These are phyloP conservation scores for Eragrostis tef DNA, from an alignment of 202 grass and related monocot species.

Conservation along the genomic window DNA sequence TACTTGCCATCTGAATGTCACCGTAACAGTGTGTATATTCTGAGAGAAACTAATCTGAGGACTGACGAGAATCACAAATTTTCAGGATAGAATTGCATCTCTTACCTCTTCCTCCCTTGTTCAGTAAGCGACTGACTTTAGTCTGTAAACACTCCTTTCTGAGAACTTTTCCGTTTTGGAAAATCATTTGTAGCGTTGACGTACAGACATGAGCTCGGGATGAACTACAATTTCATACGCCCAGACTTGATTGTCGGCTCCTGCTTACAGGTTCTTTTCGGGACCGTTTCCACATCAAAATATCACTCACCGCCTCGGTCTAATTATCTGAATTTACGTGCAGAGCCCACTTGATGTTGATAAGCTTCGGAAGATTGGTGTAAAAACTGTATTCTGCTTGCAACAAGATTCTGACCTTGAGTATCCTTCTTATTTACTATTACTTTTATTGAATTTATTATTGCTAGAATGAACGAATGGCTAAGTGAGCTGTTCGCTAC, in stretches of 20 bases:
- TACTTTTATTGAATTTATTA: slow-evolving; percentile 30
- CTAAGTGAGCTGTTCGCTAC: neutral
- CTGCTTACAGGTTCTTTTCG: slow-evolving; percentile 79
- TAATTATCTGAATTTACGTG: slow-evolving; percentile 49
- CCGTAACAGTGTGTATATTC: neutral
- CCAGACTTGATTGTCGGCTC: slow-evolving; percentile 95
- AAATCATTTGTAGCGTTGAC: slow-evolving; percentile 70
- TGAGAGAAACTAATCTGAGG: neutral
- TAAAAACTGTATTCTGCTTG: slow-evolving; percentile 96
- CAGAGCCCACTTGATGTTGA: slow-evolving; percentile 84
- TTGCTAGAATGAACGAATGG: neutral
- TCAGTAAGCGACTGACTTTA: neutral
- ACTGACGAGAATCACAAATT: neutral
- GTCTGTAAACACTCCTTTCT: slow-evolving; percentile 39
- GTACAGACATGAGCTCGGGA: slow-evolving; percentile 94
- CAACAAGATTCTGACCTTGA: slow-evolving; percentile 95
- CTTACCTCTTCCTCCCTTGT: neutral
- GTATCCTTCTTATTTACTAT: slow-evolving; percentile 57
- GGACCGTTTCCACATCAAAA: slow-evolving; percentile 9
- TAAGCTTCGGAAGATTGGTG: slow-evolving; percentile 85
- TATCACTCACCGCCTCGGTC: slow-evolving; percentile 4
- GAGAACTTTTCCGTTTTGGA: slow-evolving; percentile 10
- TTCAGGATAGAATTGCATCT: neutral
- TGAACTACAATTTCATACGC: slow-evolving; percentile 97
- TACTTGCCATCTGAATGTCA: neutral